These are phyloP conservation scores for Aplosporella prunicola DNA, from an alignment of 2,329 filamentous ascomycete species.

Conservation along the genomic window DNA sequence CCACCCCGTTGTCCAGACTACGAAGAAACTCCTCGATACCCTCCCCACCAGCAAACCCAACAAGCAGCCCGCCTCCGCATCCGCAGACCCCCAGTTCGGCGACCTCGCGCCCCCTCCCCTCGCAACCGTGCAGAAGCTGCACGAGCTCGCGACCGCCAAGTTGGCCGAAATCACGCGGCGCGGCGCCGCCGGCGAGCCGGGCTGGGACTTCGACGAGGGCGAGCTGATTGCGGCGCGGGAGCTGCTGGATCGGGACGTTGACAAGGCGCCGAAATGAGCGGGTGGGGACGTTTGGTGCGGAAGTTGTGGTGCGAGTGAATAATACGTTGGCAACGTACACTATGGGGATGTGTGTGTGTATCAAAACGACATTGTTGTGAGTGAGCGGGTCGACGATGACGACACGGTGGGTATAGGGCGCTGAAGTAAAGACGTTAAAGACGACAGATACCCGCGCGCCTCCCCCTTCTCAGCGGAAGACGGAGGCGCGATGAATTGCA, in stretches of 20 bases:
- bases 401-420: too few species aligned
- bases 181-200: slow-evolving; percentile 49
- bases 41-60: slow-evolving; percentile 15
- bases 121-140: slow-evolving; percentile 55
- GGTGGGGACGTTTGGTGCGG: not conserved
- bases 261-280: slow-evolving; percentile 4
- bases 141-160: slow-evolving; percentile 63
- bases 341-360: too few species aligned
- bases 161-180: slow-evolving; percentile 66
- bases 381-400: too few species aligned
- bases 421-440: too few species aligned
- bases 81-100: slow-evolving; percentile 24
- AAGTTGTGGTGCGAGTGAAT: too few species aligned
- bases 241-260: slow-evolving; percentile 48
- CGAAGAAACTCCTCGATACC: slow-evolving; percentile 19
- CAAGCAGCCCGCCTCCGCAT: slow-evolving; percentile 19
- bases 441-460: too few species aligned
- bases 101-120: slow-evolving; percentile 44
- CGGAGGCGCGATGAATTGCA: too few species aligned
- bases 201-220: slow-evolving; percentile 64
- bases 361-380: too few species aligned
- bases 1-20: not conserved
- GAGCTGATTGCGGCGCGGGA: slow-evolving; percentile 65
- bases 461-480: too few species aligned
- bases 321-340: too few species aligned